These are phyloP conservation scores for Eucalyptus polyanthemos DNA, from an alignment of 345 rosid genomes.

Conservation along the genomic window DNA sequence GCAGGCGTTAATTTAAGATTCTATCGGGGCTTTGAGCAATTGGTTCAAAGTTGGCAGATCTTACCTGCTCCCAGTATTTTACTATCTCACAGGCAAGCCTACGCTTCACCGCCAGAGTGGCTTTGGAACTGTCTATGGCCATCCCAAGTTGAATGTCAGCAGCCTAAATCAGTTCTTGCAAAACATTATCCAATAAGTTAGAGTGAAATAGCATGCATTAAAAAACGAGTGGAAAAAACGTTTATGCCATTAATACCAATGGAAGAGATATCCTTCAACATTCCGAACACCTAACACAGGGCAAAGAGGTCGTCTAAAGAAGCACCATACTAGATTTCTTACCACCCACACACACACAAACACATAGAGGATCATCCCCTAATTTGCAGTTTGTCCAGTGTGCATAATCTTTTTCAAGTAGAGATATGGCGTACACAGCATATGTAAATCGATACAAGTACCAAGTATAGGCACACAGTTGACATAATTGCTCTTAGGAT, in stretches of 20 bases:
- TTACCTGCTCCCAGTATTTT: slow-evolving; percentile 98
- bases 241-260: neutral
- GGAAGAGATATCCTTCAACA: neutral
- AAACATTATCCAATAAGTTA: neutral
- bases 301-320: neutral
- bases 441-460: neutral
- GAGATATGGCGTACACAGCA: neutral
- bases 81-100: slow-evolving; percentile 99
- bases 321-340: neutral
- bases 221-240: neutral
- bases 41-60: neutral
- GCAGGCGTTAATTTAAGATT: neutral
- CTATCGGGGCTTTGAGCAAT: neutral
- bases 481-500: neutral
- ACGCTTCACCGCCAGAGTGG: slow-evolving; percentile 97
- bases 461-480: neutral
- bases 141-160: slow-evolving; percentile 96
- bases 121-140: slow-evolving; percentile 97
- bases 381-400: neutral
- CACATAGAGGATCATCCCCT: neutral
- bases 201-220: neutral
- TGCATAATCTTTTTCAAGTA: neutral
- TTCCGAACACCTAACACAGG: neutral
- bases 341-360: neutral
- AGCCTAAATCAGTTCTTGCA: slow-evolving; percentile 39